These are phyloP conservation scores for Beverwykella pulmonaria DNA, from an alignment of 495 filamentous ascomycete species.

Conservation along the genomic window DNA sequence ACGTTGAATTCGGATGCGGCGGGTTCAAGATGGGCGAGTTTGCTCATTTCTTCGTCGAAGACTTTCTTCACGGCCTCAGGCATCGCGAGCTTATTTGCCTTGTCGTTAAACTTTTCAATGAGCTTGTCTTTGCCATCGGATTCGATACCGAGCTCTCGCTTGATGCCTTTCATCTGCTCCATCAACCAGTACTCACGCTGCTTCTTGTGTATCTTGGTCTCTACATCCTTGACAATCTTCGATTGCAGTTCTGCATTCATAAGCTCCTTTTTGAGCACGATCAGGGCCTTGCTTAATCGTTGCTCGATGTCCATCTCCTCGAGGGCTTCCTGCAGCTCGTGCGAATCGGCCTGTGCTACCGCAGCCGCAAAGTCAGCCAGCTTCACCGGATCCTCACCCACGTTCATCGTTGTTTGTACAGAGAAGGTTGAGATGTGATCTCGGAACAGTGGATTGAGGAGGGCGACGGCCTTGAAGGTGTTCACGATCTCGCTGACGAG, in stretches of 20 bases:
- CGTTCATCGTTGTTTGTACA: constrained; percentile 90
- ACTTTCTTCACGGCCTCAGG: constrained; percentile 94
- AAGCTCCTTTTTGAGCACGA: constrained; percentile 94
- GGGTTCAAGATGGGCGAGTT: constrained; percentile 87
- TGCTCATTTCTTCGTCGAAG: constrained; percentile 97
- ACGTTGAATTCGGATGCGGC: constrained; percentile 98
- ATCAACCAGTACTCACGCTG: constrained; percentile 98
- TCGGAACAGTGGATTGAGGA: constrained; percentile 89
- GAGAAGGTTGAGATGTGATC: constrained; percentile 98
- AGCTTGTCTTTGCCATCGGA: constrained; percentile 98
- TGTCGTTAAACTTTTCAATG: constrained; percentile 89
- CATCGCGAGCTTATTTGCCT: constrained; percentile 92
- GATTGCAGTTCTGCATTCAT: constrained; percentile 97
- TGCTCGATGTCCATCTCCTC: constrained; percentile 86
- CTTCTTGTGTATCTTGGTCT: constrained; percentile 95
- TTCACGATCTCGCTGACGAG: constrained; percentile 97
- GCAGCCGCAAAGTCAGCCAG: constrained; percentile 97
- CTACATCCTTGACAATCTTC: constrained; percentile 98
- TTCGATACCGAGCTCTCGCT: constrained; percentile 91
- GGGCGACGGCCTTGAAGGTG: constrained; percentile 95
- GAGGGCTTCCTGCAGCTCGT: constrained; percentile 93
- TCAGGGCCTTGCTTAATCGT: constrained; percentile 82
- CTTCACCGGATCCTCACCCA: constrained; percentile 91
- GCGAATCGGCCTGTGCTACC: constrained; percentile 83
- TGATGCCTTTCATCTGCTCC: constrained; percentile 99